A percentile compares a stretch with the other conserved stretches of the same genome.
phyloP scores from a whole-genome alignment of 1,139 yeast species.

The Blastobotrys serpentis region DNA sequence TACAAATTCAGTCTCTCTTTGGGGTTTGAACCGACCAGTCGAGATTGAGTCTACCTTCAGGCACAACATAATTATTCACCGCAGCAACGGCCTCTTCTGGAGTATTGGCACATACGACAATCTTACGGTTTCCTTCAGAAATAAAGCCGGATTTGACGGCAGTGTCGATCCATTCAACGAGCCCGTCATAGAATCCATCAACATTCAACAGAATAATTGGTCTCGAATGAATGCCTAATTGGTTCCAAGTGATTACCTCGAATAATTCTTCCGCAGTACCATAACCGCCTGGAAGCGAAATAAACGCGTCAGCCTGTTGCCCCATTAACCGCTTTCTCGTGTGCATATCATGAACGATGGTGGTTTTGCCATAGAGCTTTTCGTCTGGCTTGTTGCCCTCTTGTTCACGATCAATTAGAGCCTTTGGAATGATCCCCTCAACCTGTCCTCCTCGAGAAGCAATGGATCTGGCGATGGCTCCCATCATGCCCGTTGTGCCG shows the following conservation, averaged over 20 bases:
- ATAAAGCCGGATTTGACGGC: conserved; percentile 62
- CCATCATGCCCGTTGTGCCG: conserved; percentile 80
- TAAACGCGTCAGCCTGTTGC: conserved; percentile 78
- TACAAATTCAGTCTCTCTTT: conserved; percentile 5
- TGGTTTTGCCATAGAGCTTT: conserved; percentile 71
- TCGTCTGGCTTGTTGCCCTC: conserved; percentile 50
- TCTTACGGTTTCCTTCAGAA: conserved; percentile 61
- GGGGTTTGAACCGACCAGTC: conserved; percentile 52
- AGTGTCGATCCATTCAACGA: conserved; percentile 47
- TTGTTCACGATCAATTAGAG: conserved; percentile 74
- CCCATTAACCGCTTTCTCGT: conserved; percentile 87
- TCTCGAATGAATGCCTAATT: conserved; percentile 77
- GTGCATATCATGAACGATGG: conserved; percentile 86
- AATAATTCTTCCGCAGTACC: conserved; percentile 88
- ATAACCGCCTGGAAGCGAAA: conserved; percentile 90
- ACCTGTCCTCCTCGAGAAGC: conserved; percentile 69
- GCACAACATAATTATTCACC: conserved; percentile 60
- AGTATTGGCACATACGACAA: conserved; percentile 66
- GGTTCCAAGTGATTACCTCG: conserved; percentile 91
- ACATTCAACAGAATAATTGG: conserved; percentile 78
- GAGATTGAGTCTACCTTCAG: conserved; percentile 73
- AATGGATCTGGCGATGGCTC: conserved; percentile 73
- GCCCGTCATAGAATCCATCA: conserved; percentile 75
- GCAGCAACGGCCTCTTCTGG: conserved; percentile 51
- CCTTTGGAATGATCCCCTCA: conserved; percentile 84